Percentiles rank a stretch among this genome's conserved stretches.
Evolutionary conservation across 2,329 filamentous ascomycete species (phyloP).

Genomic region (Aureobasidium sp.): DNA sequence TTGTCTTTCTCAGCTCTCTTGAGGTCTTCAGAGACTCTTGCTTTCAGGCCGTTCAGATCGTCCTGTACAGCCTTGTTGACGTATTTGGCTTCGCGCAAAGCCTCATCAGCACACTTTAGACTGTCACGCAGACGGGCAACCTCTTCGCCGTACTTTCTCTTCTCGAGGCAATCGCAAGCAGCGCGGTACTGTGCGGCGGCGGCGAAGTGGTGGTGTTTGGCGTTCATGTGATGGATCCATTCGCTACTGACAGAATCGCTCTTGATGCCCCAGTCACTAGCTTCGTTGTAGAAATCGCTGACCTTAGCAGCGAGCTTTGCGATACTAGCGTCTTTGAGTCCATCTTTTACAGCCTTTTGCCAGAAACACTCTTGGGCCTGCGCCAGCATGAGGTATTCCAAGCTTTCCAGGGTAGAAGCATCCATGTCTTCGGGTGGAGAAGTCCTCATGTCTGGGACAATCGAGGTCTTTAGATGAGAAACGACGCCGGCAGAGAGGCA

Average conservation of each 20-base stretch:
- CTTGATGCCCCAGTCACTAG: constrained; percentile 76
- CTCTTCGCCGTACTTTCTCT: constrained; percentile 90
- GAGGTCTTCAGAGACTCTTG: constrained; percentile 72
- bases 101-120: constrained; percentile 72
- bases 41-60: constrained; percentile 76
- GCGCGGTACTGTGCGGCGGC: constrained; percentile 90
- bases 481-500: constrained; percentile 80
- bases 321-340: constrained; percentile 84
- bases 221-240: constrained; percentile 97
- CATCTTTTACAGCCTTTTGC: constrained; percentile 93
- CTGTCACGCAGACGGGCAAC: constrained; percentile 78
- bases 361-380: constrained; percentile 97
- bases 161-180: constrained; percentile 84
- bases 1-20: constrained; percentile 95
- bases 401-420: constrained; percentile 68
- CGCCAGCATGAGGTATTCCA: constrained; percentile 76
- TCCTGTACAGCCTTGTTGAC: constrained; percentile 72
- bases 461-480: constrained; percentile 61
- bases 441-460: constrained; percentile 75
- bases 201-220: constrained; percentile 95
- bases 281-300: constrained; percentile 79
- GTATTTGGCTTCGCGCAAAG: constrained; percentile 73
- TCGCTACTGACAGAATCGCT: constrained; percentile 84
- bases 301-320: constrained; percentile 85
- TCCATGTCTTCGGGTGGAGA: constrained; percentile 92